These are phyloP conservation scores for Sporobolus alterniflorus DNA, from an alignment of 202 grass and related monocot genomes.

Conservation along the genomic window DNA sequence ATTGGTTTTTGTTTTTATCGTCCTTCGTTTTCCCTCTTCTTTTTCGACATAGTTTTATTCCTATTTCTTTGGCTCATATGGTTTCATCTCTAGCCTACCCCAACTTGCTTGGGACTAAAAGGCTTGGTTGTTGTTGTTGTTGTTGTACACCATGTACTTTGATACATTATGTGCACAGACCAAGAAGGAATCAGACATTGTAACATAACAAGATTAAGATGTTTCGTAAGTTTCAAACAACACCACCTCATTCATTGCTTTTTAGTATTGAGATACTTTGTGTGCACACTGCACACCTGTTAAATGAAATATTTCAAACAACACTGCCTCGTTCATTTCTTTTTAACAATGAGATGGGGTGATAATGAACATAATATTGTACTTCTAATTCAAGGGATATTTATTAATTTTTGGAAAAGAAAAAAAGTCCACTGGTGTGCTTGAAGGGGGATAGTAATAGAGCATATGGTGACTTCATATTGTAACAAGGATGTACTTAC, in stretches of 20 bases:
- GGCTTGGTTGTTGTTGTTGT: no score
- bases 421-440: not conserved
- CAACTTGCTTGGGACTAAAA: no score
- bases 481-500: not conserved
- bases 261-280: not conserved
- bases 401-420: not conserved
- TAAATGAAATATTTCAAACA: not conserved
- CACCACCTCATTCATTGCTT: not conserved
- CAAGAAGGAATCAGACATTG: not conserved
- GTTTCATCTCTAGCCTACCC: no score
- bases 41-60: no score
- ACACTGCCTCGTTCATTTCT: not conserved
- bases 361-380: not conserved
- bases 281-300: not conserved
- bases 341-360: not conserved
- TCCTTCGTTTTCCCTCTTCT: no score
- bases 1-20: no score
- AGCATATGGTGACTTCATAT: not conserved
- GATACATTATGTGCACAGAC: not conserved
- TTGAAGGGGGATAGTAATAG: not conserved
- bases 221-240: not conserved
- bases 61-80: no score
- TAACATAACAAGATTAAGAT: not conserved
- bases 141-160: not conserved
- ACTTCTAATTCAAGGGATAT: not conserved